Evolutionary conservation across 1,139 yeast genomes (phyloP).

Genomic region (Candida sanyaensis): DNA sequence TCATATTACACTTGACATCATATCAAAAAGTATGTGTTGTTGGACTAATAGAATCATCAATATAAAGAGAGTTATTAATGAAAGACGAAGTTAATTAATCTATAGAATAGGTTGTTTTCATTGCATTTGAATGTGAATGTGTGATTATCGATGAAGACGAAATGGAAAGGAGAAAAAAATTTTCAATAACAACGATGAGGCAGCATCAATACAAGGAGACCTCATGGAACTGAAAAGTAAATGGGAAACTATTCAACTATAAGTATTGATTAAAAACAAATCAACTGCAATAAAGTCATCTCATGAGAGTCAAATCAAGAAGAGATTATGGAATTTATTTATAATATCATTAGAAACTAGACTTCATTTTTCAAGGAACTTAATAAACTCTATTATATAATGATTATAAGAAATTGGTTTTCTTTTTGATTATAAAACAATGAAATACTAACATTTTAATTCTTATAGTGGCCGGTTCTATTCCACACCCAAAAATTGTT

Average conservation of each 20-base stretch:
- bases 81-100: too few species aligned
- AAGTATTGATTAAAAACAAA: not conserved
- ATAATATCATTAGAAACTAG: too few species aligned
- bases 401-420: not conserved
- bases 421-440: not conserved
- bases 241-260: not conserved
- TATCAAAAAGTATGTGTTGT: slow-evolving; percentile 6
- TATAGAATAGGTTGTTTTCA: too few species aligned
- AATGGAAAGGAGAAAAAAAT: not conserved
- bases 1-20: slow-evolving; percentile 5
- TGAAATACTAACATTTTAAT: slow-evolving; percentile 3
- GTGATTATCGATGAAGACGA: too few species aligned
- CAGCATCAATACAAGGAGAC: not conserved
- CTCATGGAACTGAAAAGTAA: not conserved
- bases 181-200: not conserved
- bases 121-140: too few species aligned
- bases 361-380: too few species aligned
- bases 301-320: too few species aligned
- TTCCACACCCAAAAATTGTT: slow-evolving; percentile 99
- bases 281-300: too few species aligned
- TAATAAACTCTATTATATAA: too few species aligned
- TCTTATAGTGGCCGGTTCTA: slow-evolving; percentile 83
- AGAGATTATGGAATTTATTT: too few species aligned
- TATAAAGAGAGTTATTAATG: not conserved
- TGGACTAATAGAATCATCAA: not conserved